Conservation (phyloP, 805 yeast genomes). For the Saturnispora galanensis region DNA sequence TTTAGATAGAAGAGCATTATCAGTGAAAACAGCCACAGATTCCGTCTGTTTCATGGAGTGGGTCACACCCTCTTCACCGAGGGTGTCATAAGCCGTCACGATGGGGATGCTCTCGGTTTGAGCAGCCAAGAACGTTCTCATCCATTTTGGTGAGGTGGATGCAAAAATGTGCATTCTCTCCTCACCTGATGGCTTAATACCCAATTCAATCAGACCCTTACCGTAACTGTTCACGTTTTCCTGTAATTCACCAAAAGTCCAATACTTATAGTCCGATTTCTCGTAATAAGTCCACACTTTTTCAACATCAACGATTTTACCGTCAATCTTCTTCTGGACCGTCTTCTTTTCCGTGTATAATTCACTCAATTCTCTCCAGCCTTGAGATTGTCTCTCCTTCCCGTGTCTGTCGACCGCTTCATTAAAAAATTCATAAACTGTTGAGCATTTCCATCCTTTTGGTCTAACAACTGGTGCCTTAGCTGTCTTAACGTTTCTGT, state of each 20-base stretch:
- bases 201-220: constrained; percentile 66
- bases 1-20: constrained; percentile 57
- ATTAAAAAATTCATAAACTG: constrained; percentile 5
- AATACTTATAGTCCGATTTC: constrained; percentile 58
- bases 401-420: constrained; percentile 30
- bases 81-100: constrained; percentile 93
- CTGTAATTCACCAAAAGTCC: constrained; percentile 50
- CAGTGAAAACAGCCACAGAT: constrained; percentile 73
- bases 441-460: constrained; percentile 40
- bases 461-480: constrained; percentile 49
- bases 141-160: constrained; percentile 80
- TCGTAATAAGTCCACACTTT: constrained; percentile 88
- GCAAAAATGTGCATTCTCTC: constrained; percentile 79
- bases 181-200: constrained; percentile 50
- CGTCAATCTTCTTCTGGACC: constrained; percentile 69
- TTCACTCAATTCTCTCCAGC: constrained; percentile 69
- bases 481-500: constrained; percentile 49
- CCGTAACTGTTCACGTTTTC: constrained; percentile 46
- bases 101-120: constrained; percentile 72
- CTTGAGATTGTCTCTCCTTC: constrained; percentile 45
- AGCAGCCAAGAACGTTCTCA: constrained; percentile 75
- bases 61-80: constrained; percentile 80
- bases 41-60: constrained; percentile 81
- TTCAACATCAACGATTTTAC: constrained; percentile 58
- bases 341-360: constrained; percentile 67